Percentiles rank a stretch among this genome's conserved stretches.
Evolutionary conservation across 768 basidiomycete species (phyloP).

Genomic region (Royoungia palumana): DNA sequence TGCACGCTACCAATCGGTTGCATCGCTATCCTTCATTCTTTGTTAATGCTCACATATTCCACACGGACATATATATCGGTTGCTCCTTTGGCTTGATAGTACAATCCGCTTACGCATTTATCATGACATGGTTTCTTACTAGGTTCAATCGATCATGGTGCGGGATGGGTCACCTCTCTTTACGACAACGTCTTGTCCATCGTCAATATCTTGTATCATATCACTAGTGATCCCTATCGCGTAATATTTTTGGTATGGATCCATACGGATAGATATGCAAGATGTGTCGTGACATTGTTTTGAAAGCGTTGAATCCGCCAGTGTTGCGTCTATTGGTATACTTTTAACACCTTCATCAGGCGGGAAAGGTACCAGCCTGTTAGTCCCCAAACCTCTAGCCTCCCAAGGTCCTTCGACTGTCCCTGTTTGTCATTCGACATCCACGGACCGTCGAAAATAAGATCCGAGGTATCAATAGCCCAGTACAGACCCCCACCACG

Average conservation of each 20-base stretch:
- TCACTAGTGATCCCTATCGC: slow-evolving; percentile 10
- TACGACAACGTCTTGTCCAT: slow-evolving; percentile 16
- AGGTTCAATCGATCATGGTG: slow-evolving; percentile 12
- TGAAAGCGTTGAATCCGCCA: neutral
- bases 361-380: slow-evolving; percentile 78
- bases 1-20: slow-evolving; percentile 18
- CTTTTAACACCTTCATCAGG: slow-evolving; percentile 53
- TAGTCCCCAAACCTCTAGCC: slow-evolving; percentile 76
- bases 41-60: slow-evolving; percentile 27
- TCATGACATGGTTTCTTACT: slow-evolving; percentile 10
- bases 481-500: slow-evolving; percentile 55
- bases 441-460: slow-evolving; percentile 34
- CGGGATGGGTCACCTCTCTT: slow-evolving; percentile 12
- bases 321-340: slow-evolving; percentile 36
- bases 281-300: no score
- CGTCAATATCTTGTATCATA: slow-evolving; percentile 24
- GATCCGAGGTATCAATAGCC: slow-evolving; percentile 64
- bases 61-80: slow-evolving; percentile 13
- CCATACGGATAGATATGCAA: no score
- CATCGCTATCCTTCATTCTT: slow-evolving; percentile 26
- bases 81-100: slow-evolving; percentile 8
- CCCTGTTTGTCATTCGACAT: slow-evolving; percentile 31
- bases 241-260: no score
- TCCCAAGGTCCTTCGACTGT: slow-evolving; percentile 42
- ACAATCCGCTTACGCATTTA: slow-evolving; percentile 17